Percentiles rank a stretch among this genome's conserved stretches.
phyloP scores from a whole-genome alignment of 768 basidiomycete genomes.

The Boletellus ananas region DNA sequence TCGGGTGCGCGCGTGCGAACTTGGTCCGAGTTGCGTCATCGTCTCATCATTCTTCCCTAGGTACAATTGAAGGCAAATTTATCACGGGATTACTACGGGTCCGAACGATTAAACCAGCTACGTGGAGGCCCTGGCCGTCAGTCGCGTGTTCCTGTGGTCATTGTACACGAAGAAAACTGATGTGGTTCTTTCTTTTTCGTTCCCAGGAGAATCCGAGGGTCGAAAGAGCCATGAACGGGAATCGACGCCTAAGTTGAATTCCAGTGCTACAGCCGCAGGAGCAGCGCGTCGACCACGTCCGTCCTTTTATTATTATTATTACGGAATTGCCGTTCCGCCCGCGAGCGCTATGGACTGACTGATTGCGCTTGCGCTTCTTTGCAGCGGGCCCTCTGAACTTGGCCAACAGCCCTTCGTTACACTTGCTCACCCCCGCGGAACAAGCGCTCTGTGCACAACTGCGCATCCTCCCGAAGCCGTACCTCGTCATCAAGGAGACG shows the following conservation, averaged over 20 bases:
- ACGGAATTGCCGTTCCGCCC: too few relatives aligned
- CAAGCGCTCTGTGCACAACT: conserved; percentile 84
- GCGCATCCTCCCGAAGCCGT: conserved; percentile 91
- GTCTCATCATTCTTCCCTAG: conserved; percentile 29
- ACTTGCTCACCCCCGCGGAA: conserved; percentile 86
- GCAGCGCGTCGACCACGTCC: conserved; percentile 38
- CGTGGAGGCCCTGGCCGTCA: conserved; percentile 48
- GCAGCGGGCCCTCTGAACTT: conserved; percentile 75
- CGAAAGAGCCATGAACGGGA: conserved; percentile 61
- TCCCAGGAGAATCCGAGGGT: conserved; percentile 43
- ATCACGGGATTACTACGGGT: conserved; percentile 52
- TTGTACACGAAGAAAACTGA: background rate
- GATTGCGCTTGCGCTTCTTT: too few relatives aligned
- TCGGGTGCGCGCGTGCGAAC: conserved; percentile 47
- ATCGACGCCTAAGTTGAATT: conserved; percentile 47
- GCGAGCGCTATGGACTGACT: too few relatives aligned
- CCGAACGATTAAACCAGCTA: conserved; percentile 48
- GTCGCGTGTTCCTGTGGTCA: background rate
- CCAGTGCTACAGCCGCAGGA: conserved; percentile 33
- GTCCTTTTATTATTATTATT: too few relatives aligned
- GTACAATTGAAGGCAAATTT: conserved; percentile 57
- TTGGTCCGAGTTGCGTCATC: background rate
- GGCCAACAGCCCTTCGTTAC: conserved; percentile 83
- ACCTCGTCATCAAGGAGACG: conserved; percentile 93
- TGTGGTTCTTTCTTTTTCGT: background rate